phyloP scores from a whole-genome alignment of 345 rosid genomes.

The Lumnitzera racemosa region DNA sequence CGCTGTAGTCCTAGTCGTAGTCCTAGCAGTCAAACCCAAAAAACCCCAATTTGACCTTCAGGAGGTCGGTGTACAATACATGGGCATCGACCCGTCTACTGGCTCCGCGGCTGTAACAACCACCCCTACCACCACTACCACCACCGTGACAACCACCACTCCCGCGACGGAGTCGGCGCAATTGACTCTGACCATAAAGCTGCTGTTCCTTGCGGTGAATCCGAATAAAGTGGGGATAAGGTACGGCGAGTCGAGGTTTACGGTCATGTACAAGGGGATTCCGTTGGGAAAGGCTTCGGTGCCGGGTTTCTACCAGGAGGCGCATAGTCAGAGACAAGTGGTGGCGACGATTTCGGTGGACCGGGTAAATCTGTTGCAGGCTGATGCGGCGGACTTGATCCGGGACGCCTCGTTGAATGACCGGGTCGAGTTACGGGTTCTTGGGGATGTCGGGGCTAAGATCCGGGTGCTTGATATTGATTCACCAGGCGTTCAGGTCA shows the following conservation, averaged over 20 bases:
- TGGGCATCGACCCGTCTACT: constrained; percentile 59
- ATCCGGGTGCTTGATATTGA: constrained; percentile 83
- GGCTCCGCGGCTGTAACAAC: constrained; percentile 35
- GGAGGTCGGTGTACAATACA: constrained; percentile 83
- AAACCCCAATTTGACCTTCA: constrained; percentile 98
- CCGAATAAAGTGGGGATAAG: constrained; percentile 97
- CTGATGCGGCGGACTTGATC: constrained; percentile 64
- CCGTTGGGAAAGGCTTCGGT: constrained; percentile 87
- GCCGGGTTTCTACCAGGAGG: constrained; percentile 87
- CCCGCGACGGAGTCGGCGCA: constrained; percentile 33
- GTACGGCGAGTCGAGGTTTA: constrained; percentile 90
- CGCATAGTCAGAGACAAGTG: constrained; percentile 66
- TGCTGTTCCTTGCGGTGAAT: constrained; percentile 85
- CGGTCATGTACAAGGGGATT: constrained; percentile 88
- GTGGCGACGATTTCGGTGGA: constrained; percentile 77
- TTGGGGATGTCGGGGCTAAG: constrained; percentile 89
- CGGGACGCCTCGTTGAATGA: constrained; percentile 84
- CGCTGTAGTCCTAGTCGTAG: constrained; percentile 59
- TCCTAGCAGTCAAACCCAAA: constrained; percentile 94
- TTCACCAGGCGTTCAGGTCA: constrained; percentile 96
- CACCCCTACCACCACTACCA: constrained; percentile 18
- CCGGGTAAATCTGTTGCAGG: constrained; percentile 76
- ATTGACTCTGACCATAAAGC: constrained; percentile 56
- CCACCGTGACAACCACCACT: constrained; percentile 28
- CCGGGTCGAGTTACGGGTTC: constrained; percentile 68